Conservation (phyloP, 1,284 basidiomycete species). For the Butyriboletus appendiculatus region DNA sequence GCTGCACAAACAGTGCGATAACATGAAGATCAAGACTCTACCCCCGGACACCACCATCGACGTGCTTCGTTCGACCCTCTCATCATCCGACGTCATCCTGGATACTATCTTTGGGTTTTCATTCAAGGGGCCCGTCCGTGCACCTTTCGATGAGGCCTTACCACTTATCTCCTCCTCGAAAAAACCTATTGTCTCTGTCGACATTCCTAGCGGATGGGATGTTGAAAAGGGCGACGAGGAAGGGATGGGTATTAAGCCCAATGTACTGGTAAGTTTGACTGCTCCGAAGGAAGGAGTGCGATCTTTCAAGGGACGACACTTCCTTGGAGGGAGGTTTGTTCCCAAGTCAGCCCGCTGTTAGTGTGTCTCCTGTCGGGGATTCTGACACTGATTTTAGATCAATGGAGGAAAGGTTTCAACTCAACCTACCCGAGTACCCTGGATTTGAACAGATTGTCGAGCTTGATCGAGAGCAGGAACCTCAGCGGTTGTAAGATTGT, state of each 20-base stretch:
- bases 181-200: slow-evolving; percentile 86
- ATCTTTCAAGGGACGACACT: slow-evolving; percentile 81
- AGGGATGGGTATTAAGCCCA: slow-evolving; percentile 63
- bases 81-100: slow-evolving; percentile 79
- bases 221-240: slow-evolving; percentile 76
- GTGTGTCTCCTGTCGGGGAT: neutral
- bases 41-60: slow-evolving; percentile 49
- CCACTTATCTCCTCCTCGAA: slow-evolving; percentile 63
- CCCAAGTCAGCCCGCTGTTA: slow-evolving; percentile 60
- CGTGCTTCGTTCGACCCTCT: slow-evolving; percentile 55
- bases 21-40: slow-evolving; percentile 79
- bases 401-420: slow-evolving; percentile 69
- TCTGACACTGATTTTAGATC: slow-evolving; percentile 42
- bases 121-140: slow-evolving; percentile 85
- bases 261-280: slow-evolving; percentile 88
- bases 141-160: slow-evolving; percentile 84
- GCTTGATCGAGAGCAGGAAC: slow-evolving; percentile 35
- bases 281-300: slow-evolving; percentile 90
- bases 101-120: slow-evolving; percentile 99
- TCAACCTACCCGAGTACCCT: slow-evolving; percentile 79
- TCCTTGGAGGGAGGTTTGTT: slow-evolving; percentile 80
- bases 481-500: slow-evolving; percentile 10
- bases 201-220: slow-evolving; percentile 97
- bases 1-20: slow-evolving; percentile 84
- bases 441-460: slow-evolving; percentile 84